Evolutionary conservation across 164 flowering plant species (phyloP).

Genomic region (Vitis labrusca): DNA sequence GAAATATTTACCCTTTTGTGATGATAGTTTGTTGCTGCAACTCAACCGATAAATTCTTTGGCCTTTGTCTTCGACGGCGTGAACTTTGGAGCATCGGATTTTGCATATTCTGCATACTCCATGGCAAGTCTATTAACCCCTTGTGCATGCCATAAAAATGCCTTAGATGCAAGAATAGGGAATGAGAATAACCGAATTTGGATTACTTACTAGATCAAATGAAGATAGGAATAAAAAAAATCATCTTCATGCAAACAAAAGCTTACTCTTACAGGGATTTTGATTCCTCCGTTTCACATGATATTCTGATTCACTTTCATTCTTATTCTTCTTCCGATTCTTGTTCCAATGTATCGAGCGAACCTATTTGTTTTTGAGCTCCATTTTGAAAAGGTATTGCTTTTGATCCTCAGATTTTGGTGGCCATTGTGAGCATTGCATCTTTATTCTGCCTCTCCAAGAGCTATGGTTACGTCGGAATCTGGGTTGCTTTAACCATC

Average conservation of each 20-base stretch:
- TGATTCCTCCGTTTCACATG: too few species aligned
- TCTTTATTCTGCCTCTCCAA: conserved; percentile 54
- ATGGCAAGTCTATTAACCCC: conserved; percentile 46
- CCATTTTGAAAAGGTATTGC: background rate
- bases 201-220: too few species aligned
- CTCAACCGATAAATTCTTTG: conserved; percentile 51
- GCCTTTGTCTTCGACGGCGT: conserved; percentile 67
- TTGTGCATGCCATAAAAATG: background rate
- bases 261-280: too few species aligned
- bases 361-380: background rate
- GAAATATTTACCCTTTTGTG: background rate
- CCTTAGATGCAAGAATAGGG: background rate
- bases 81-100: conserved; percentile 96
- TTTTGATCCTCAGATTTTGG: conserved; percentile 57
- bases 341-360: background rate
- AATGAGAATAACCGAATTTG: background rate
- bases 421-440: conserved; percentile 61
- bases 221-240: too few species aligned
- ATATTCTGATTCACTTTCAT: too few species aligned
- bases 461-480: conserved; percentile 76
- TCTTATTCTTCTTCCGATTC: too few species aligned
- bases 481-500: conserved; percentile 85
- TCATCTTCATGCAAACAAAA: too few species aligned
- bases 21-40: conserved; percentile 51
- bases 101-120: conserved; percentile 80